Base-by-base conservation (phyloP, 176 grass and related monocot species). In the Leersia perrieri region DNA sequence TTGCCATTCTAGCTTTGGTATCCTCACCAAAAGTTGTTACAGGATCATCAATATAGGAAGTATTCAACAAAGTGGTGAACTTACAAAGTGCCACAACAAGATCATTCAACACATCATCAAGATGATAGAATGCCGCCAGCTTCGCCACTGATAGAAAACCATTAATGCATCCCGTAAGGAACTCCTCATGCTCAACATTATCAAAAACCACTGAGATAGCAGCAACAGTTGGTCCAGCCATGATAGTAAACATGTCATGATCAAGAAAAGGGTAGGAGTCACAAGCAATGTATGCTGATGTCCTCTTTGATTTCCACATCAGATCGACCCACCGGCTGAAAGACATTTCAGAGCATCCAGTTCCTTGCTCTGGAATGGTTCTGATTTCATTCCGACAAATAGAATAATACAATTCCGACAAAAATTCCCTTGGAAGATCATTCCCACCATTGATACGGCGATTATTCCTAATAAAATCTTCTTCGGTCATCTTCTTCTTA, bases 401-500 rank as follows among this genome's bases (percentile, higher is more conserved):
- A 62, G 96, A 98, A 69, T 88, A 78, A 76, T 91, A 98, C 61
- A 95, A 80, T 39, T 95, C 92, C 3, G 81, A 91, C 76, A 98
- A 83, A 66, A 91, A 98, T 29, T 98, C 92, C 68, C 88, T 90
- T 44, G 96, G 96, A 69, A 98, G 88, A 75, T 98, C 96, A 53
- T 40, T 93, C 22, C 92, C 96, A 82, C 90, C 92, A 88, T 98
- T 98, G 33, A 98, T 98, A 68, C 72, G 84, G 36, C 96, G 92
- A 68, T 98, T 98, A 75, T 98, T 98, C 74, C 92, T 87, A 45
- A 98, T 91, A 81, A 98, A 98, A 66, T 98, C 96, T 77, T 98
- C 96, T 89, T 98, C 96, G 30, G 96, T 95, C 96, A 98, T 98
- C 87, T 98, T 98, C 85, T 95, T 98, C 79, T 95, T 98, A 35